Evolutionary conservation across 768 basidiomycete species (phyloP), one percentile per base, ranked within the genome.

Genomic region (Leccinum uliginosum): DNA sequence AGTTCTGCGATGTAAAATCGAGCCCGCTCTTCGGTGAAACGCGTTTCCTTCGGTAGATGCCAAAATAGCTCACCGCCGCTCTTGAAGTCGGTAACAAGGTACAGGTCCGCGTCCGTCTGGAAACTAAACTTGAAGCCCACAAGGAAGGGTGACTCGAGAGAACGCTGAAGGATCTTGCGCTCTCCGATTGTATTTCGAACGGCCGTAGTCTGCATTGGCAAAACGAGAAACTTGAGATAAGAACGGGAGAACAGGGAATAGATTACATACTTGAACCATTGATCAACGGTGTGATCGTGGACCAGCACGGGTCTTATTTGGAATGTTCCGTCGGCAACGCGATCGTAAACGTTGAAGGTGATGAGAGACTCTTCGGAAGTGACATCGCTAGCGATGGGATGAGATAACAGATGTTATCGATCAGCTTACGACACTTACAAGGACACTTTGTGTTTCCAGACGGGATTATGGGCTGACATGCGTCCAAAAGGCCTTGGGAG

Each of bases 391-490:
- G 34, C 15, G 54, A 65, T 51, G 61, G 54, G 54, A 56, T 67
- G 50, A 62, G 58, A 63, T 51, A 69, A 56, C 43, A 53, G 29
- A 58, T 45, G 56, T 51, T 44, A 54, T 59, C 63, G 52, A 56
- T 50, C 14, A 21, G 43, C 26, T 21, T 29, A 62, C 24, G 60
- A 53, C 29, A 81, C 95, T 74, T 73, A 98, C 96, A 99, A 99
- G 45, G 91, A 87, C 32, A 98, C 97, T 71, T 98, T 90, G 71
- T 98, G 96, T 75, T 99, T 99, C 97, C 97, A 99, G 23, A 95
- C 87, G 11, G 97, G 96, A 76, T 93, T 98, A 67, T 91, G 82
- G 55, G 91, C 80, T 19, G 85, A 86, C 35, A 83, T 71, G 51
- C 84, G 79, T 58, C 83, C 81, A 64, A 91, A 87, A 89, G 79